A percentile compares a stretch with the other conserved stretches of the same genome.
Conservation (phyloP, 2,329 filamentous ascomycete species). For the Fusarium goolgardi region DNA sequence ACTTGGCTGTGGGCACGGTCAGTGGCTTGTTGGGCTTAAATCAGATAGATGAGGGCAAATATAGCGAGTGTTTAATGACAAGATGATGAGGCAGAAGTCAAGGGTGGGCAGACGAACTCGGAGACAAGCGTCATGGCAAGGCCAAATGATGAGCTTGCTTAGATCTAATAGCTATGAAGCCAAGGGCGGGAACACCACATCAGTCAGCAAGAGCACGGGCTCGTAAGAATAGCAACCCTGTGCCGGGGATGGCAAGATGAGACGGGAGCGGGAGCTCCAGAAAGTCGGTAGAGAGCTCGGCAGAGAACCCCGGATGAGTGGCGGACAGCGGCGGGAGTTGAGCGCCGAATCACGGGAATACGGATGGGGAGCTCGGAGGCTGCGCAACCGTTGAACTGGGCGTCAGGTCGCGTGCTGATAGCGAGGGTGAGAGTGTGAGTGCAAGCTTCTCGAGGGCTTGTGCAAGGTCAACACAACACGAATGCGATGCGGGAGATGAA, state of each 20-base stretch:
- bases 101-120: slow-evolving; percentile 45
- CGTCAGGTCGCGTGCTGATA: slow-evolving; percentile 20
- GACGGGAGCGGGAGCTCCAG: slow-evolving; percentile 12
- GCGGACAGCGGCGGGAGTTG: slow-evolving; percentile 6
- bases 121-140: slow-evolving; percentile 48
- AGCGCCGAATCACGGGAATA: slow-evolving; percentile 26
- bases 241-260: slow-evolving; percentile 15
- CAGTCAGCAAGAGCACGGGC: slow-evolving; percentile 18
- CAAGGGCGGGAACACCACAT: slow-evolving; percentile 28
- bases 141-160: slow-evolving; percentile 24
- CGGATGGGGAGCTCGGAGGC: slow-evolving; percentile 21
- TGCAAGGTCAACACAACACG: slow-evolving; percentile 38
- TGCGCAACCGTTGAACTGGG: slow-evolving; percentile 9
- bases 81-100: slow-evolving; percentile 11
- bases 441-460: slow-evolving; percentile 25
- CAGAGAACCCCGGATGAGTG: slow-evolving; percentile 13
- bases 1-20: slow-evolving; percentile 62
- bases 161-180: slow-evolving; percentile 25
- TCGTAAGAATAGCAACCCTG: slow-evolving; percentile 14
- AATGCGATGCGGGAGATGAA: slow-evolving; percentile 33
- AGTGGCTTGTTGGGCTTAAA: slow-evolving; percentile 27
- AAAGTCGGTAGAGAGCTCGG: slow-evolving; percentile 31
- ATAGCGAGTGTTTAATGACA: background rate
- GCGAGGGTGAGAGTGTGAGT: slow-evolving; percentile 22
- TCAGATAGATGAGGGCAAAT: slow-evolving; percentile 5